Base-by-base conservation (phyloP, 164 flowering plant species). In the Umbellularia californica region DNA sequence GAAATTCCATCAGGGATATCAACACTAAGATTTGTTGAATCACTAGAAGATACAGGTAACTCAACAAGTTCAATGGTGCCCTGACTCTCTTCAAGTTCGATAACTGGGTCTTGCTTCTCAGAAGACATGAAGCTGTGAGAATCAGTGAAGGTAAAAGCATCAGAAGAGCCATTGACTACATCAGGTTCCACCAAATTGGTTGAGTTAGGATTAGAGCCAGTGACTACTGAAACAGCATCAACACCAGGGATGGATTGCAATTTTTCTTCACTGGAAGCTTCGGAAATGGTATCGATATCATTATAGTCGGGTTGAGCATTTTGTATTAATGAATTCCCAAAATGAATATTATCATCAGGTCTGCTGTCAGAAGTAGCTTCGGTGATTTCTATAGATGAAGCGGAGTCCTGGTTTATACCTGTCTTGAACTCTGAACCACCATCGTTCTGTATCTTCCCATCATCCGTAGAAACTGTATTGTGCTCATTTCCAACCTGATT, bases 381-480 rank as follows among this genome's bases (percentile, higher is more conserved):
- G 68, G 55, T 75, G 79, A 55, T 67, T 77, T 88, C 84, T 41
- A 79, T 71, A 84, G 82, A 74, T 73, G 87, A 80, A 78, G 78
- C 79, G 78, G 76, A 72, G 77, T 81, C 88, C 82, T 77, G 68
- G 73, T 79, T 72, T 70, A 28, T 83, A 87, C 86, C 91, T 86
- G 88, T 74, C 77, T 77, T 58, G 67, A 76, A 65, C 73, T 81
- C 91, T 71, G 76, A 69, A 75, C 51, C 76, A 71, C 64, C 23
- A 69, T 76, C 77, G 63, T 85, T 83, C 22, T 62, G 77, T 65
- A 60, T 47, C 62, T 50, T 10, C 33, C 52, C 77, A 67, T 80
- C 80, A 73, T 80, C 83, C 69, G 65, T 58, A 24, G 63, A 51
- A 71, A n/a, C 51, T 25, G 55, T 50, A 41, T 50, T 72, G 2